Evolutionary conservation across 352 stramenopile genomes (phyloP).

Genomic region (Pythium aristosporum): DNA sequence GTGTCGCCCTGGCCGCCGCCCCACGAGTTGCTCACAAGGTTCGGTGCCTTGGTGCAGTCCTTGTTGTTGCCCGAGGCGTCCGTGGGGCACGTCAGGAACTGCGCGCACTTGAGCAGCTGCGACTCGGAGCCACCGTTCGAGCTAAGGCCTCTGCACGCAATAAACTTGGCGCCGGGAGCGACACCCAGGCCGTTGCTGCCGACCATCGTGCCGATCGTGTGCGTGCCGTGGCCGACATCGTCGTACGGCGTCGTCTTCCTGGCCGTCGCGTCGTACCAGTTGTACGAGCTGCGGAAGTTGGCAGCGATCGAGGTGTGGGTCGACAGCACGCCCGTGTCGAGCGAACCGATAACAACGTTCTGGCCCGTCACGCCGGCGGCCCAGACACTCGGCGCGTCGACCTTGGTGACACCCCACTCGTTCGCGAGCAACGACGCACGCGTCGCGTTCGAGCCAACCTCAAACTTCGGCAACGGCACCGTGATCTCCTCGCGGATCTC

Average conservation of each 20-base stretch:
- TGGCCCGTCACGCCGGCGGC: slow-evolving; percentile 31
- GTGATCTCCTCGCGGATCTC: neutral
- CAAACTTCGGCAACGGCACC: neutral
- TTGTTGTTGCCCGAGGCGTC: neutral
- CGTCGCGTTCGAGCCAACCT: too few relatives aligned
- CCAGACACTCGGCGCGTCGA: slow-evolving; percentile 47
- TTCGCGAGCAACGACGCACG: neutral
- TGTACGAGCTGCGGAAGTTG: slow-evolving; percentile 31
- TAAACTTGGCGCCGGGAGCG: slow-evolving; percentile 27
- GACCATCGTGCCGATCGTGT: slow-evolving; percentile 61
- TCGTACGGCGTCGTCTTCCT: slow-evolving; percentile 13
- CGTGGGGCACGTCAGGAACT: slow-evolving; percentile 29
- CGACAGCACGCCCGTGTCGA: slow-evolving; percentile 66
- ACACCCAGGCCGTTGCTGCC: slow-evolving; percentile 19
- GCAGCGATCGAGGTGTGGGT: slow-evolving; percentile 42
- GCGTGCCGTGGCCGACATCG: slow-evolving; percentile 58
- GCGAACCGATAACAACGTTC: slow-evolving; percentile 50
- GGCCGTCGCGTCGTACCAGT: slow-evolving; percentile 18
- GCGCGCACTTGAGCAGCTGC: slow-evolving; percentile 23
- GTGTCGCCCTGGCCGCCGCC: slow-evolving; percentile 1
- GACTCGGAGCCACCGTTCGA: slow-evolving; percentile 18
- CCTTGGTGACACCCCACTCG: slow-evolving; percentile 22
- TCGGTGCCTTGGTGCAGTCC: slow-evolving; percentile 9
- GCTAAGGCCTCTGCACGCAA: slow-evolving; percentile 28
- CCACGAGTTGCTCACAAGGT: slow-evolving; percentile 26